Conservation (phyloP, 2,329 filamentous ascomycete genomes). For the Claviceps pusilla region DNA sequence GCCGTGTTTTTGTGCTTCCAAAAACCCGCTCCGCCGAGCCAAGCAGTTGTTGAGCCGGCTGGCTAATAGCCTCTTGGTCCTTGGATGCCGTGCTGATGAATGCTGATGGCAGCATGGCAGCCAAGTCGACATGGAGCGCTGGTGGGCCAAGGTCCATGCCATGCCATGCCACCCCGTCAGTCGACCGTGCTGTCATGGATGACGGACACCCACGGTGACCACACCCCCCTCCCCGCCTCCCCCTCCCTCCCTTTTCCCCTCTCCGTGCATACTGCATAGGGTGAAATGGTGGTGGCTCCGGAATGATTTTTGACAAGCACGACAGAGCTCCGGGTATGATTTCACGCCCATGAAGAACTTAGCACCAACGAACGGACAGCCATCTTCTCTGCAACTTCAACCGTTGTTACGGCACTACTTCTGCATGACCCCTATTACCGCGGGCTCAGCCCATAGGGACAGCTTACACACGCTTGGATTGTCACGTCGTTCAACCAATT, state of each 20-base stretch:
- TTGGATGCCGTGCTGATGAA: background rate
- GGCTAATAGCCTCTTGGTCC: background rate
- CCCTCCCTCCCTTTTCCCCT: no score
- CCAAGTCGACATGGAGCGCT: background rate
- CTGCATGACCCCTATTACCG: background rate
- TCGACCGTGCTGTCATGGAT: constrained; percentile 1
- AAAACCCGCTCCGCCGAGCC: constrained; percentile 1
- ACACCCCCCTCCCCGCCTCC: no score
- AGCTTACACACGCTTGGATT: background rate
- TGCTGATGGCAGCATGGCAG: background rate
- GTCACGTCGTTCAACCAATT: background rate
- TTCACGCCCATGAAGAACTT: no score
- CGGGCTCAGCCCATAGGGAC: background rate
- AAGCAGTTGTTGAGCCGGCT: constrained; percentile 1
- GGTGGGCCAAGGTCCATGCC: background rate
- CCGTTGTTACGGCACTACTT: background rate
- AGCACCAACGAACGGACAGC: background rate
- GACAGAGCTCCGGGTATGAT: background rate
- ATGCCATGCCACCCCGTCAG: constrained; percentile 1
- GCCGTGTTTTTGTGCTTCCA: constrained; percentile 1
- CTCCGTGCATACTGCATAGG: background rate
- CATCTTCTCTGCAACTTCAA: background rate
- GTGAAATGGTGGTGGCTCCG: background rate
- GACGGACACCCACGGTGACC: background rate
- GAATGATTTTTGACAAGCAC: background rate